Conservation (phyloP, 1,139 yeast species). For the Taphrina wiesneri region DNA sequence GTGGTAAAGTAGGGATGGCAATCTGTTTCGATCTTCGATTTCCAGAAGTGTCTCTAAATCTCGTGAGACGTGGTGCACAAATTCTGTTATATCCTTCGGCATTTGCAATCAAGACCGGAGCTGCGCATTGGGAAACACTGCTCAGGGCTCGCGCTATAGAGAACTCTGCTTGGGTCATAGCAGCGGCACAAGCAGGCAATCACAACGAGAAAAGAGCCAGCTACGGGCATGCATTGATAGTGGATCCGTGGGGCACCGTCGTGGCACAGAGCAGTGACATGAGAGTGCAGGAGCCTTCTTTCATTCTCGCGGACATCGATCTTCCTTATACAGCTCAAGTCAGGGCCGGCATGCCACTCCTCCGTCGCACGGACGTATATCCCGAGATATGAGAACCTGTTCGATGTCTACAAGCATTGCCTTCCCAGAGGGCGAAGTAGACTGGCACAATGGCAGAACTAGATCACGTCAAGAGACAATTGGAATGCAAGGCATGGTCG, state of each 20-base stretch:
- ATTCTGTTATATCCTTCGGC: conserved; percentile 84
- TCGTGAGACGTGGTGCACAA: conserved; percentile 73
- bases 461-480: no score
- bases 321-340: conserved; percentile 51
- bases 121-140: conserved; percentile 81
- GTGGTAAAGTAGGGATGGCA: conserved; percentile 68
- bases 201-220: conserved; percentile 61
- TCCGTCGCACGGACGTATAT: conserved; percentile 7
- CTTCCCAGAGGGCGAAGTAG: no score
- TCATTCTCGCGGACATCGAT: conserved; percentile 73
- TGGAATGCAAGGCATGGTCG: no score
- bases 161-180: conserved; percentile 76
- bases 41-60: conserved; percentile 71
- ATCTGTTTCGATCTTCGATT: conserved; percentile 88
- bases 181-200: conserved; percentile 88
- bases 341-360: conserved; percentile 27
- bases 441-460: no score
- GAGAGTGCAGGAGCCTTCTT: conserved; percentile 52
- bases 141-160: conserved; percentile 85
- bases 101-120: conserved; percentile 86
- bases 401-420: no score
- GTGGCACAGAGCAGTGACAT: conserved; percentile 61
- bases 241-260: conserved; percentile 89
- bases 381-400: background rate
- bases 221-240: conserved; percentile 75